These are phyloP conservation scores for Paecilomyces niveus DNA, from an alignment of 2,329 filamentous ascomycete species.

Conservation along the genomic window DNA sequence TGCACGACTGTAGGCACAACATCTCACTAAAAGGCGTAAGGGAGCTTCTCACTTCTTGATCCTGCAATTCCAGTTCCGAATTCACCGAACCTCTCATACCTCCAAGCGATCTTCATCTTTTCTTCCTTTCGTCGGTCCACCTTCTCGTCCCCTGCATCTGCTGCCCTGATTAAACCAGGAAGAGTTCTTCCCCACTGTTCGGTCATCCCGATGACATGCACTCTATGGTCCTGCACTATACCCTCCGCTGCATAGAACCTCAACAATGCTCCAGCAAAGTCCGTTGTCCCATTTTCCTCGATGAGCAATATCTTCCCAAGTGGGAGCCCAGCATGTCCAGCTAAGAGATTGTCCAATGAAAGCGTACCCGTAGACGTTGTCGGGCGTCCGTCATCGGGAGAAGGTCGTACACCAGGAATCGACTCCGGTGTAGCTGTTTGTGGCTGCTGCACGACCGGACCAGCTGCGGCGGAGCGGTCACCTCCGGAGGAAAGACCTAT, in stretches of 20 bases:
- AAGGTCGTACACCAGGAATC: conserved; percentile 63
- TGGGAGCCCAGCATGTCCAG: conserved; percentile 77
- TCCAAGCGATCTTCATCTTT: conserved; percentile 98
- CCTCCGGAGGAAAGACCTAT: conserved; percentile 45
- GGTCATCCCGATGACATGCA: conserved; percentile 76
- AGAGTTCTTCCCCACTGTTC: conserved; percentile 78
- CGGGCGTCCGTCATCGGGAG: conserved; percentile 75
- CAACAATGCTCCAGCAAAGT: conserved; percentile 78
- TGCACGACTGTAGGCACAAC: background rate
- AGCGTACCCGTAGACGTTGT: conserved; percentile 88
- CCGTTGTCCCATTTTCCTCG: conserved; percentile 86
- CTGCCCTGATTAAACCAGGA: conserved; percentile 59
- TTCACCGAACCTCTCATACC: conserved; percentile 79
- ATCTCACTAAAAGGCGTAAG: conserved; percentile 21
- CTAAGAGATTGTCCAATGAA: conserved; percentile 76
- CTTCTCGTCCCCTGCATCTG: conserved; percentile 39
- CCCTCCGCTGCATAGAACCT: conserved; percentile 91
- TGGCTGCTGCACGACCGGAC: conserved; percentile 16
- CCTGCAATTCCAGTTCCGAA: conserved; percentile 51
- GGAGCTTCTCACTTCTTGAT: conserved; percentile 50
- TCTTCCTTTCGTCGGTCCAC: conserved; percentile 46
- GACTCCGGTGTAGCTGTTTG: conserved; percentile 20
- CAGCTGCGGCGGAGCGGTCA: conserved; percentile 24
- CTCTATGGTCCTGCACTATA: conserved; percentile 78
- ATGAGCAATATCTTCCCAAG: conserved; percentile 74